Conservation (phyloP, 1,284 basidiomycete species). For the Meira nashicola region DNA sequence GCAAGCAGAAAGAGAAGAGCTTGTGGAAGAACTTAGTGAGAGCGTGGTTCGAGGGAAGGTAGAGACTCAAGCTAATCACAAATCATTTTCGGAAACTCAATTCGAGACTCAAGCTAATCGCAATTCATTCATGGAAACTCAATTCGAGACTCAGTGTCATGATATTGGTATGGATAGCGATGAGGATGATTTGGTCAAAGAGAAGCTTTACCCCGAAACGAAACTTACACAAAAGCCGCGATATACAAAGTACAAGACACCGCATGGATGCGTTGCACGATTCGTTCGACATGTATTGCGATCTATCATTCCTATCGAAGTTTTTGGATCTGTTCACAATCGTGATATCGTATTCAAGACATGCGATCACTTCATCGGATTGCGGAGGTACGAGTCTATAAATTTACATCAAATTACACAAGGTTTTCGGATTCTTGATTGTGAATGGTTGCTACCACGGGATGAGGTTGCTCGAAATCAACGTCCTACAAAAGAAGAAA, state of each 20-base stretch:
- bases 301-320: slow-evolving; percentile 66
- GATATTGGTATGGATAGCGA: not conserved
- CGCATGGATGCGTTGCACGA: slow-evolving; percentile 59
- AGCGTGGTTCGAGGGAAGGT: not conserved
- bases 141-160: not conserved
- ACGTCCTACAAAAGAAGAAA: slow-evolving; percentile 63
- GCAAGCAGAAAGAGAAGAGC: slow-evolving; percentile 60
- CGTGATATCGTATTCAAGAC: slow-evolving; percentile 61
- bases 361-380: slow-evolving; percentile 66
- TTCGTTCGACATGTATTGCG: slow-evolving; percentile 59
- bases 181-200: no score
- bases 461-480: slow-evolving; percentile 16
- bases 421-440: slow-evolving; percentile 68
- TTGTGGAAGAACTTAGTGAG: slow-evolving; percentile 61
- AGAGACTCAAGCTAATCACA: no score
- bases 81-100: not conserved
- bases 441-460: slow-evolving; percentile 70
- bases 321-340: slow-evolving; percentile 76
- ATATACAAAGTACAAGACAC: slow-evolving; percentile 36
- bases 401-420: slow-evolving; percentile 77
- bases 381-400: slow-evolving; percentile 73
- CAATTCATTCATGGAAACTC: not conserved
- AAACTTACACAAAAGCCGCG: not conserved
- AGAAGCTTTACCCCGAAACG: no score
- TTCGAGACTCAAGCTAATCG: no score